Evolutionary conservation across 148 eudicot species (phyloP), one percentile per base, ranked within the genome.

Genomic region (Silene conica): DNA sequence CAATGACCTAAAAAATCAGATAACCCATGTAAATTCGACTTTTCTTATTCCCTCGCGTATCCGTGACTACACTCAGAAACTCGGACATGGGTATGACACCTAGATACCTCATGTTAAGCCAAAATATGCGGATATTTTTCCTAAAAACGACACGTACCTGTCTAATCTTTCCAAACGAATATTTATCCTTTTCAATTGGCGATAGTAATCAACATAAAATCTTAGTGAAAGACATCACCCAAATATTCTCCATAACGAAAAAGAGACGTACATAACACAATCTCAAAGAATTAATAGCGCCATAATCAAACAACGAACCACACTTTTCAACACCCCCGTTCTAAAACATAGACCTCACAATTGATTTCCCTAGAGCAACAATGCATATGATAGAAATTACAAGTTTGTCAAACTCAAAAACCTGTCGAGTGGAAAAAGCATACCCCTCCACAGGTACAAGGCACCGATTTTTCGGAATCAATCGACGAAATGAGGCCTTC

Each of bases 391-490:
- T 19, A 20, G 31, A 41, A 72, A 73, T 18, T 41, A 28, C 54
- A 70, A 13, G 74, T 34, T 34, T 34, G 41, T 26, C 28, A 31
- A 28, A 31, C 34, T 15, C 34, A 31, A 70, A 70, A 73, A 61
- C 12, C 13, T 21, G n/a, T 41, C 10, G 18, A 18, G 14, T 59
- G 18, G n/a, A 8, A 60, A 41, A 81, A 7, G 15, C 70, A 80
- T 92, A 96, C 99, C 99, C 99, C 80, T 96, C 97, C 23, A 92
- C 86, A 11, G 90, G 79, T 64, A 96, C 91, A 78, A 96, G 82
- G 78, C 99, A 96, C 38, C 99, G 89, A 69, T 82, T 92, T 56
- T 88, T 83, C 45, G 99, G 97, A 87, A 96, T 76, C 59, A 96
- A 87, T 52, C 97, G 94, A 73, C 99, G 94, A 77, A 96, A 96